These are phyloP conservation scores for Mycena maculata DNA, from an alignment of 768 basidiomycete genomes.

Conservation along the genomic window DNA sequence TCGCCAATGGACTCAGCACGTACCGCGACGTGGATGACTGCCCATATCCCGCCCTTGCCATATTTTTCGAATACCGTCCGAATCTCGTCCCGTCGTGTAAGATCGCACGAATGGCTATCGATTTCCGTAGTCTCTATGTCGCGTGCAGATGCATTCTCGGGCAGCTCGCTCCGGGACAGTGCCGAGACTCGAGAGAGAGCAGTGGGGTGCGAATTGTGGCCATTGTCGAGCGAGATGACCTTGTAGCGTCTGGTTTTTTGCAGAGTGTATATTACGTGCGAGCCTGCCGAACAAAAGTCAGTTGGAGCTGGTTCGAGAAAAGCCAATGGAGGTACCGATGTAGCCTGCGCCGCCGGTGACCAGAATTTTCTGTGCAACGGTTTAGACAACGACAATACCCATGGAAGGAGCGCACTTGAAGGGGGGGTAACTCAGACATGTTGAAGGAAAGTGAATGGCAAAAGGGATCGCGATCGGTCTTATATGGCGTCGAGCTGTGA, in stretches of 20 bases:
- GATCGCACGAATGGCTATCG: slow-evolving; percentile 76
- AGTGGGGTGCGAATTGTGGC: slow-evolving; percentile 88
- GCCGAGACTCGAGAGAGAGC: slow-evolving; percentile 82
- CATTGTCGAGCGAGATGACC: slow-evolving; percentile 95
- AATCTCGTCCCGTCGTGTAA: slow-evolving; percentile 79
- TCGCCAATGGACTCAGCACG: slow-evolving; percentile 51
- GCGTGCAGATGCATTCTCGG: slow-evolving; percentile 68
- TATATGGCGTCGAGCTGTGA: too few species aligned
- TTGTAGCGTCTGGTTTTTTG: slow-evolving; percentile 91
- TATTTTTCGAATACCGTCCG: slow-evolving; percentile 85
- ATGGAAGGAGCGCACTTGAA: slow-evolving; percentile 4
- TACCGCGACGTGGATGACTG: slow-evolving; percentile 94
- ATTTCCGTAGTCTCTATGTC: slow-evolving; percentile 82
- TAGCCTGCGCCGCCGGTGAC: slow-evolving; percentile 33
- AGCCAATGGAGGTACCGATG: slow-evolving; percentile 32
- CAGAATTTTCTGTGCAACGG: slow-evolving; percentile 22
- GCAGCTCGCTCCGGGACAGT: slow-evolving; percentile 81
- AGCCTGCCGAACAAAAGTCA: slow-evolving; percentile 66
- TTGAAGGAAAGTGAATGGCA: neutral
- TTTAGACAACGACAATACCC: slow-evolving; percentile 7
- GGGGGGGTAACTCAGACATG: slow-evolving; percentile 36
- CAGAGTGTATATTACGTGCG: slow-evolving; percentile 90
- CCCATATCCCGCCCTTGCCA: slow-evolving; percentile 93
- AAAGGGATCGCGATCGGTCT: neutral
- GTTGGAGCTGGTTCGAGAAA: slow-evolving; percentile 9